Evolutionary conservation across 2,329 filamentous ascomycete genomes (phyloP).

Genomic region (Paecilomyces dactylethromorphus): DNA sequence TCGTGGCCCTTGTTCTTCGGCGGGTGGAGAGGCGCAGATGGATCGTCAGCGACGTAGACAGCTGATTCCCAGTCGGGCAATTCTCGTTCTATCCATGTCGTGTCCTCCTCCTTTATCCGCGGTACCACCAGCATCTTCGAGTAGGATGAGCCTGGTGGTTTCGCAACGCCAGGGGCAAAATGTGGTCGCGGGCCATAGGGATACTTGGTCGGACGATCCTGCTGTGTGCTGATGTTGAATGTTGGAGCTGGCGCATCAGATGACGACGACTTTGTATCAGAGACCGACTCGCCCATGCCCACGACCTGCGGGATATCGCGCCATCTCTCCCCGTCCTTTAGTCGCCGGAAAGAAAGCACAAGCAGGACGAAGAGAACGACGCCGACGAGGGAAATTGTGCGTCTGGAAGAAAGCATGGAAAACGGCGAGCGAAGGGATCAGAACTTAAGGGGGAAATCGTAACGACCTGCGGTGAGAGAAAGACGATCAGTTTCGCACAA

Average conservation of each 20-base stretch:
- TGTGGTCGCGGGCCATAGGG: constrained; percentile 15
- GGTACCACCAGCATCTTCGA: constrained; percentile 51
- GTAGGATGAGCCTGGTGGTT: constrained; percentile 44
- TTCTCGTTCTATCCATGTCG: constrained; percentile 48
- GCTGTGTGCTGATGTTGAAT: not conserved
- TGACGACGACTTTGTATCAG: constrained; percentile 1
- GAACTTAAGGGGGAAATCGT: not conserved
- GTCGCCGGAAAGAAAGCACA: constrained; percentile 17
- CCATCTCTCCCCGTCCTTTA: constrained; percentile 25
- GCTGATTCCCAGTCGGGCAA: constrained; percentile 43
- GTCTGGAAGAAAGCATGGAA: constrained; percentile 28
- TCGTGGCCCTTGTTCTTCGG: constrained; percentile 57
- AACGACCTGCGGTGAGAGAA: not conserved
- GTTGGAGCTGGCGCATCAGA: not conserved
- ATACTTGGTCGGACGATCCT: not conserved
- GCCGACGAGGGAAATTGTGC: constrained; percentile 24
- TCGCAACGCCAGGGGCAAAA: constrained; percentile 30
- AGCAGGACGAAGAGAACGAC: constrained; percentile 24
- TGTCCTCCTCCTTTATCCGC: constrained; percentile 45
- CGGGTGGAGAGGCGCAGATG: constrained; percentile 42
- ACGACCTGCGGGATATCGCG: constrained; percentile 26
- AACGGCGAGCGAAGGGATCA: not conserved
- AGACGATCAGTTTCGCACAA: not conserved
- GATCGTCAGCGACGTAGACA: constrained; percentile 50
- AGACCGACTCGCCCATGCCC: constrained; percentile 28